Conservation (phyloP, 1,139 yeast genomes). For the Magnusiomyces suaveolens region DNA sequence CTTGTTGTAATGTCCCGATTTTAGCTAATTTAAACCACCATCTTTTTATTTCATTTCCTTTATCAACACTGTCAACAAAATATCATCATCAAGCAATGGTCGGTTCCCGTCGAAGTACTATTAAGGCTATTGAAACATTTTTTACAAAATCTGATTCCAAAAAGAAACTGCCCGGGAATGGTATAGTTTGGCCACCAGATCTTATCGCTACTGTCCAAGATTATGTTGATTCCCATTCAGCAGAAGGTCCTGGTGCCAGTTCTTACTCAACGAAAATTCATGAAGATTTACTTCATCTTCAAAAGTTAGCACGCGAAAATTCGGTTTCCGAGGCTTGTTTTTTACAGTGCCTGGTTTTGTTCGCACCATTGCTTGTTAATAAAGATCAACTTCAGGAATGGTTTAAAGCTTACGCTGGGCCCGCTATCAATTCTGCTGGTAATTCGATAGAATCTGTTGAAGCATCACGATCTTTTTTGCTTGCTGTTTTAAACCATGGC, state of each 20-base stretch:
- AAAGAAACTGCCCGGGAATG: not conserved
- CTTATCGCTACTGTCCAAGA: not conserved
- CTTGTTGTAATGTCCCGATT: not conserved
- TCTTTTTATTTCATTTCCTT: too few relatives aligned
- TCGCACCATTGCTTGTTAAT: conserved; percentile 36
- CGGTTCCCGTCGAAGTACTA: conserved; percentile 14
- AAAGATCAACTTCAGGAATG: conserved; percentile 40
- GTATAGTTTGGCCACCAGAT: conserved; percentile 4
- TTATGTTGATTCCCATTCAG: not conserved
- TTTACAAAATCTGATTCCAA: conserved; percentile 8
- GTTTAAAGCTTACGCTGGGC: conserved; percentile 44
- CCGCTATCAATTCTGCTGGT: conserved; percentile 58
- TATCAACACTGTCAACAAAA: too few relatives aligned
- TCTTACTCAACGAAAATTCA: conserved; percentile 31
- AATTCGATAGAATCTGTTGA: conserved; percentile 33
- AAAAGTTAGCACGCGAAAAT: conserved; percentile 31
- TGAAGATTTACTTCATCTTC: conserved; percentile 42
- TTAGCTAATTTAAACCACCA: not conserved
- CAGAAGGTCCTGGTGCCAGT: not conserved
- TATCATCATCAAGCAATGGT: not conserved
- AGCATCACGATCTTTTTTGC: conserved; percentile 38
- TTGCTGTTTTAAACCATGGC: conserved; percentile 28
- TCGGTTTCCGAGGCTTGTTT: conserved; percentile 35
- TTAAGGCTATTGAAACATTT: conserved; percentile 17
- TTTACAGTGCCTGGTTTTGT: conserved; percentile 37